Base-by-base conservation (phyloP, 2,329 filamentous ascomycete genomes). In the Fusarium continuum region DNA sequence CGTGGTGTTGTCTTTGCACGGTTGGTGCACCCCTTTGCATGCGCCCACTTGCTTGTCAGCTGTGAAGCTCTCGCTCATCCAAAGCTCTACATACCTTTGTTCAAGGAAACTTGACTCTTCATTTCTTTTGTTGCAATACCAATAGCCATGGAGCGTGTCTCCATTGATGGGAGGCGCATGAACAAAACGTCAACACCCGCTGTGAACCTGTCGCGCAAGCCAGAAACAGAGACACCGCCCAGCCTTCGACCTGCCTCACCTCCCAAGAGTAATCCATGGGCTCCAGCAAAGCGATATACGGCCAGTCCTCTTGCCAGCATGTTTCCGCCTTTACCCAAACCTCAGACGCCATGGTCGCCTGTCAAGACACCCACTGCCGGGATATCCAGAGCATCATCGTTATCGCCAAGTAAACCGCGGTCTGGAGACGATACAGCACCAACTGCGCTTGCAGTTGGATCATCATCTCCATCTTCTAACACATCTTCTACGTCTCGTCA, bases 181-280 rank as follows among this genome's bases (percentile, higher is more conserved):
- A 70, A 60, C 31, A 67, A 53, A 51, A 36, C 60, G 28, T 22
- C 50, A n/a, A 28, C 45, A 29, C 44, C 61, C 10, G 36, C 49
- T 31, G 34, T 51, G 22, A 60, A 49, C 25, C 36, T 36, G 3
- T 22, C 29, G 17, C 51, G 54, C 38, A 71, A 66, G n/a, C 32
- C 38, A 31, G 52, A 62, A 9, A 38, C 39, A 31, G 52, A 62
- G 50, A 31, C 38, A 16, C 38, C 32, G 16, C 31, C 64, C 28
- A 63, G 56, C 11, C 58, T 76, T 14, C 70, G 65, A 22, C 74
- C 74, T 28, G 74, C 75, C 5, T 75, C 73, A 4, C 74, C 74
- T 7, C 75, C 75, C 6, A 74, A 69, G 39, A 61, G 60, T 6
- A 77, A 75, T 51, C 75, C 75, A 23, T 77, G 75, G 75, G 46